phyloP scores from a whole-genome alignment of 345 rosid genomes.

The Pistacia integerrima region DNA sequence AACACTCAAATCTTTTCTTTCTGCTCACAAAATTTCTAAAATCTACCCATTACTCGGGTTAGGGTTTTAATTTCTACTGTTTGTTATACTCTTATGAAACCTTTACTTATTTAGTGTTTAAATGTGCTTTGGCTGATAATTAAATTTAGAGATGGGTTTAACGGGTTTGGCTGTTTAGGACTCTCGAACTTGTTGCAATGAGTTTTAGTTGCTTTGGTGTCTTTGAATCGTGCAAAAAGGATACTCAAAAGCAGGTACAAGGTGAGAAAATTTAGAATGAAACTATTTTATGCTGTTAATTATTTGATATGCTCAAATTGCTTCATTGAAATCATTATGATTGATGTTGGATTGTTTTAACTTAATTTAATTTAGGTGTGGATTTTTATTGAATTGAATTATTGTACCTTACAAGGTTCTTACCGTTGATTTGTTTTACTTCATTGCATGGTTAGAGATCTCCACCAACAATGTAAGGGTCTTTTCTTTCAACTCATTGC shows the following conservation, averaged over 20 bases:
- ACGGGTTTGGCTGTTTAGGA: constrained; percentile 14
- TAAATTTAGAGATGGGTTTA: constrained; percentile 16
- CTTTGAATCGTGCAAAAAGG: constrained; percentile 36
- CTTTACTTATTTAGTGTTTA: background rate
- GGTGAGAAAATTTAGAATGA: constrained; percentile 36
- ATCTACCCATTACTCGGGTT: constrained; percentile 1
- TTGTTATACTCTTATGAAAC: background rate
- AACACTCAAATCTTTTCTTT: background rate
- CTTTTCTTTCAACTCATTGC: constrained; percentile 68
- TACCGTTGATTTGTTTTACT: background rate
- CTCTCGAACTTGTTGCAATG: constrained; percentile 44
- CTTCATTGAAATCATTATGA: background rate
- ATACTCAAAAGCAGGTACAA: constrained; percentile 36
- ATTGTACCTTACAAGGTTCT: constrained; percentile 16
- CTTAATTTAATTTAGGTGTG: background rate
- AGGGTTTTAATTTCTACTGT: constrained; percentile 11
- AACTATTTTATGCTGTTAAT: background rate
- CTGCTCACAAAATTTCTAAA: background rate
- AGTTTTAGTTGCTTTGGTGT: constrained; percentile 52
- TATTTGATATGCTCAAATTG: constrained; percentile 5
- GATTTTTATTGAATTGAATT: background rate
- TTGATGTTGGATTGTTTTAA: background rate
- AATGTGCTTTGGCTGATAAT: background rate
- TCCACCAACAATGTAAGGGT: constrained; percentile 64
- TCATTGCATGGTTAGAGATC: constrained; percentile 46